Evolutionary conservation across 2,329 filamentous ascomycete species (phyloP).

Genomic region (Exophiala spinifera): DNA sequence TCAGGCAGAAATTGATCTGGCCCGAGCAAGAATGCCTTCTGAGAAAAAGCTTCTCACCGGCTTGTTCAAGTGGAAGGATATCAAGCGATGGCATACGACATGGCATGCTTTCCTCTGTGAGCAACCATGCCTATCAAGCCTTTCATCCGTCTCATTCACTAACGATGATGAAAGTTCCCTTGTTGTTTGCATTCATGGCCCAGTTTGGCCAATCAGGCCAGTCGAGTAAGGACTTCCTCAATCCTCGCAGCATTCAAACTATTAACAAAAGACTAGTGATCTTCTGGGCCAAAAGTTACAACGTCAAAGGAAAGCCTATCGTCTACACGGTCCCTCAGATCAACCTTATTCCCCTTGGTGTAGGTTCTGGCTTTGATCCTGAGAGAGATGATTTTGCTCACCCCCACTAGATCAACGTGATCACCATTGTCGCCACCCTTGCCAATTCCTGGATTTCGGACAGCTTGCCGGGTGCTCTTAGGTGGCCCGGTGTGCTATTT

Average conservation of each 20-base stretch:
- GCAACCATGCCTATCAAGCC: too few species aligned
- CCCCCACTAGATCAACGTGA: slow-evolving; percentile 2
- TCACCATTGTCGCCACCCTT: background rate
- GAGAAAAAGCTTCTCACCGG: slow-evolving; percentile 1
- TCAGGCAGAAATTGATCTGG: too few species aligned
- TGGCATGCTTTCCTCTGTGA: slow-evolving; percentile 8
- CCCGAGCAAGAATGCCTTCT: background rate
- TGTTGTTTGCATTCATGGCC: slow-evolving; percentile 2
- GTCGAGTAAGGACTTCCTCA: background rate
- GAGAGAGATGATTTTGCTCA: too few species aligned
- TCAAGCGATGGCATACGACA: slow-evolving; percentile 4
- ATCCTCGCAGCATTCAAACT: too few species aligned
- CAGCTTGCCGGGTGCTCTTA: background rate
- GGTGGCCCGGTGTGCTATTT: slow-evolving; percentile 4
- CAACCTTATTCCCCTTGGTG: slow-evolving; percentile 8
- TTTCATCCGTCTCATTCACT: background rate
- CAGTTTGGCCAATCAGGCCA: slow-evolving; percentile 2
- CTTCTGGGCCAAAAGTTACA: slow-evolving; percentile 6
- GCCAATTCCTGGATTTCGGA: background rate
- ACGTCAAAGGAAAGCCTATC: slow-evolving; percentile 3
- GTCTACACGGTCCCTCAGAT: slow-evolving; percentile 1
- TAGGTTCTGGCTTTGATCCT: too few species aligned
- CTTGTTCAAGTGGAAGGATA: slow-evolving; percentile 7
- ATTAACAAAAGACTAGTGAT: slow-evolving; percentile 3
- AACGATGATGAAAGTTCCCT: background rate